Evolutionary conservation across 2,329 filamentous ascomycete genomes (phyloP), one percentile per base, ranked within the genome.

Genomic region (Exophiala sp.): DNA sequence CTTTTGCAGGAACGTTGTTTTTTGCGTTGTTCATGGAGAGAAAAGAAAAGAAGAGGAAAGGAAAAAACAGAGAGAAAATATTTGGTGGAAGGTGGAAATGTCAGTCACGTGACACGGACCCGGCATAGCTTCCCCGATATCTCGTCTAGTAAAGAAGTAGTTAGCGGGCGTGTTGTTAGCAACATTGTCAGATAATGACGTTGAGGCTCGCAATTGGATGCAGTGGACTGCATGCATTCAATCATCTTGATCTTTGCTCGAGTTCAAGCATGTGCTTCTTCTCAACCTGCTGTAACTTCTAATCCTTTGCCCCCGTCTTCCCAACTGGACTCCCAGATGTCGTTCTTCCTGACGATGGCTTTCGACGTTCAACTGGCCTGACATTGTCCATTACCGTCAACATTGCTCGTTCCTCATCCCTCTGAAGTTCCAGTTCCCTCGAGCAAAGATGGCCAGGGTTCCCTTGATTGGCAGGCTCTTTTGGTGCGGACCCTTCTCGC

Each of bases 381-480:
- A 43, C 37, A 30, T 18, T 22, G 11, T 13, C 18, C 11, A 37
- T 19, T 37, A 16, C 11, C 34, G 18, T 11, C 34, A 37, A 37
- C 34, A 13, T 37, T 37, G 14, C 29, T 30, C 18, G 32, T 3
- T 48, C 42, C 19, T 43, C 29, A 16, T 13, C 18, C 32, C 22
- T 32, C 35, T 30, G 52, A 27, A 10, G 24, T 27, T 27, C 24
- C 11, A 45, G 35, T 29, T 23, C 45, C 18, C 18, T 43, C 43
- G 22, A 49, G 18, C 45, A 45, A n/a, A 40, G 44, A 80, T 81
- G 74, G 70, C 78, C 50, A 72, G 75, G 52, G 74, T 85, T 35
- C 82, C 82, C 24, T 76, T 85, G 56, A 75, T 85, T 58, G 80
- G 80, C 42, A 74, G 81, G 54, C 73, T 85, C 27, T 73, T 75